Evolutionary conservation across 371 early-diverging fungal species (phyloP).

Genomic region (Fennellomyces sp.): DNA sequence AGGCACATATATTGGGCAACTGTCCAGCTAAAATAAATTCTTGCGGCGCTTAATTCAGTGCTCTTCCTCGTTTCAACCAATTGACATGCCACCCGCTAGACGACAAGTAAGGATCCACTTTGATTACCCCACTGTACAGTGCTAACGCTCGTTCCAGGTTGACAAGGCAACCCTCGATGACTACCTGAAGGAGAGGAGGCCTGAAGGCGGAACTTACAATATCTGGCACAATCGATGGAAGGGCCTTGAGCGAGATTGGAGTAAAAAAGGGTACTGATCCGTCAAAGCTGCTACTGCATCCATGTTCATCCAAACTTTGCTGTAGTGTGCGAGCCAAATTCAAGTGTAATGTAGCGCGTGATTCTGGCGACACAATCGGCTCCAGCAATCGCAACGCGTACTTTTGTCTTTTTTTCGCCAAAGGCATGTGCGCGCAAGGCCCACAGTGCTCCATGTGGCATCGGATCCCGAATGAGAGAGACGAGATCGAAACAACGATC

Average conservation of each 20-base stretch:
- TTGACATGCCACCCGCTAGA: constrained; percentile 25
- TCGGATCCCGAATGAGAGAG: constrained; percentile 70
- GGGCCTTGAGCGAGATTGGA: constrained; percentile 53
- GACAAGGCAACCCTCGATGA: constrained; percentile 47
- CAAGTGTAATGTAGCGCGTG: constrained; percentile 67
- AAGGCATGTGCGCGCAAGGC: constrained; percentile 82
- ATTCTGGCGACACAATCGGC: constrained; percentile 79
- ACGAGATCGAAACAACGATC: constrained; percentile 65
- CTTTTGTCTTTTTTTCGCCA: constrained; percentile 86
- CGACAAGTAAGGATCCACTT: constrained; percentile 14
- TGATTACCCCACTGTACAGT: neutral
- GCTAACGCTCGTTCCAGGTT: constrained; percentile 35
- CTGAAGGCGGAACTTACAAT: constrained; percentile 69
- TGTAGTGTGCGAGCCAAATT: constrained; percentile 61
- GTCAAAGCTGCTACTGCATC: too few relatives aligned
- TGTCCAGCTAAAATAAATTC: too few relatives aligned
- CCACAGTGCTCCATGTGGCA: constrained; percentile 77
- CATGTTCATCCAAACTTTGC: neutral
- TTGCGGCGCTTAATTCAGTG: too few relatives aligned
- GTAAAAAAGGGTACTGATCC: constrained; percentile 49
- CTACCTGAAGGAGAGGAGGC: constrained; percentile 38
- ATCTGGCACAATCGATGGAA: constrained; percentile 80
- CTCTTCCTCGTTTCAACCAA: neutral
- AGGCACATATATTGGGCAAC: neutral
- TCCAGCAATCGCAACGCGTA: constrained; percentile 60